These are phyloP conservation scores for Wickerhamiella occidentalis DNA, from an alignment of 805 yeast genomes.

Conservation along the genomic window DNA sequence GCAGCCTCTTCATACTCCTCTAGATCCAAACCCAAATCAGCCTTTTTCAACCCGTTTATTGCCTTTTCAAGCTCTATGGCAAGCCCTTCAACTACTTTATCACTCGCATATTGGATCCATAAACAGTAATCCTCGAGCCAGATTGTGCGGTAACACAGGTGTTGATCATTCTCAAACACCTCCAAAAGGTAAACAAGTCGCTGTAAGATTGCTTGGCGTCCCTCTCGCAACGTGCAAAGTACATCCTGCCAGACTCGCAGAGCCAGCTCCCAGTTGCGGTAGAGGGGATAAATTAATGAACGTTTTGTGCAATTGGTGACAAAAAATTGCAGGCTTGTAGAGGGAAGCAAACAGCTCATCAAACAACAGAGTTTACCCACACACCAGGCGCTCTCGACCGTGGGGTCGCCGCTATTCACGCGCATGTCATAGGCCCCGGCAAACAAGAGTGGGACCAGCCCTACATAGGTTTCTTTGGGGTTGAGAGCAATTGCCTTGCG, in stretches of 20 bases:
- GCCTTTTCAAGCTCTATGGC: slow-evolving; percentile 17
- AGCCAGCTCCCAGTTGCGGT: slow-evolving; percentile 53
- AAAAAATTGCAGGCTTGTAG: slow-evolving; percentile 38
- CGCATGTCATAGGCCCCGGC: slow-evolving; percentile 65
- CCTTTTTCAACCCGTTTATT: slow-evolving; percentile 10
- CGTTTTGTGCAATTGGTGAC: slow-evolving; percentile 56
- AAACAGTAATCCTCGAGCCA: slow-evolving; percentile 21
- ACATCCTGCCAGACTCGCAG: slow-evolving; percentile 65
- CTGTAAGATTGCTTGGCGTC: slow-evolving; percentile 53
- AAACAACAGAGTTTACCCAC: slow-evolving; percentile 80
- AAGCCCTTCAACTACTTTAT: slow-evolving; percentile 15
- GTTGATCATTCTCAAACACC: slow-evolving; percentile 41
- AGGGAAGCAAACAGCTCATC: slow-evolving; percentile 41
- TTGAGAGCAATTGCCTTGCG: slow-evolving; percentile 46
- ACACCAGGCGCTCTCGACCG: slow-evolving; percentile 87
- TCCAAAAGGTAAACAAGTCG: slow-evolving; percentile 51
- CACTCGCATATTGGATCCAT: slow-evolving; percentile 23
- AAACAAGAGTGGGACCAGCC: slow-evolving; percentile 56
- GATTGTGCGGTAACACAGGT: slow-evolving; percentile 19
- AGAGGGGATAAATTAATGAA: slow-evolving; percentile 67
- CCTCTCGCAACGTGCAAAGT: slow-evolving; percentile 49
- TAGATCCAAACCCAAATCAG: slow-evolving; percentile 10
- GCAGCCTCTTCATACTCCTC: slow-evolving; percentile 14
- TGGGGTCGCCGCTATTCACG: slow-evolving; percentile 57
- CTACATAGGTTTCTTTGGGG: slow-evolving; percentile 45